A percentile compares a stretch with the other conserved stretches of the same genome.
phyloP scores from a whole-genome alignment of 306 rosid species.

The barrel medic (Medicago truncatula) region DNA sequence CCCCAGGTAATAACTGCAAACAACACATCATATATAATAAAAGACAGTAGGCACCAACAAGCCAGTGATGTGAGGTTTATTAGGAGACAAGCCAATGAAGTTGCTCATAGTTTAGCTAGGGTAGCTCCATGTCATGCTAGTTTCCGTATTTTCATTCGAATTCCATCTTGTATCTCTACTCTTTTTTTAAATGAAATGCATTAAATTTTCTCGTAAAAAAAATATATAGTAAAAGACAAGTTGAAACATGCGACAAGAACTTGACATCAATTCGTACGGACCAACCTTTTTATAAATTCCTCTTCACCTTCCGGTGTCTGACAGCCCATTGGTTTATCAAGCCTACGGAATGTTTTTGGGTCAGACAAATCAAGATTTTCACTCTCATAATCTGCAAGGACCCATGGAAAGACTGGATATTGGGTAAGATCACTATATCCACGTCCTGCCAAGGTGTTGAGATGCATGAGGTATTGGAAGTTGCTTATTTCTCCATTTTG shows the following conservation, averaged over 20 bases:
- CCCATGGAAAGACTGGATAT: constrained; percentile 99
- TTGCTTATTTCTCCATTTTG: constrained; percentile 99
- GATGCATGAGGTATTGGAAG: constrained; percentile 99
- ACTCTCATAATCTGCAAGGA: constrained; percentile 95
- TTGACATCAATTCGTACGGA: constrained; percentile 26
- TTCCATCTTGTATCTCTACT: no score
- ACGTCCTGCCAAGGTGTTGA: constrained; percentile 99
- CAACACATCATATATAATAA: constrained; percentile 23
- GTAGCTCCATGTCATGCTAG: no score
- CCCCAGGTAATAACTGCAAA: constrained; percentile 32
- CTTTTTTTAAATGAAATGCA: no score
- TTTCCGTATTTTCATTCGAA: no score
- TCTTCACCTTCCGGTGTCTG: constrained; percentile 99
- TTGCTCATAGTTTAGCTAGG: no score
- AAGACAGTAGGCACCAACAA: not conserved
- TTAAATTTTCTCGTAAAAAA: no score
- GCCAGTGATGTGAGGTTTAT: no score
- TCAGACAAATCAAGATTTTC: constrained; percentile 73
- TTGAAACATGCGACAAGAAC: constrained; percentile 21
- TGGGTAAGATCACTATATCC: constrained; percentile 99
- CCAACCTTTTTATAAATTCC: constrained; percentile 89
- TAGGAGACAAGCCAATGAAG: no score
- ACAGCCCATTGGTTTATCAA: constrained; percentile 97
- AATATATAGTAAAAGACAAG: constrained; percentile 28
- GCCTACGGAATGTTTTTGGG: constrained; percentile 87